These are phyloP conservation scores for Pilobolus umbonatus DNA, from an alignment of 192 early-diverging fungal species.

Conservation along the genomic window DNA sequence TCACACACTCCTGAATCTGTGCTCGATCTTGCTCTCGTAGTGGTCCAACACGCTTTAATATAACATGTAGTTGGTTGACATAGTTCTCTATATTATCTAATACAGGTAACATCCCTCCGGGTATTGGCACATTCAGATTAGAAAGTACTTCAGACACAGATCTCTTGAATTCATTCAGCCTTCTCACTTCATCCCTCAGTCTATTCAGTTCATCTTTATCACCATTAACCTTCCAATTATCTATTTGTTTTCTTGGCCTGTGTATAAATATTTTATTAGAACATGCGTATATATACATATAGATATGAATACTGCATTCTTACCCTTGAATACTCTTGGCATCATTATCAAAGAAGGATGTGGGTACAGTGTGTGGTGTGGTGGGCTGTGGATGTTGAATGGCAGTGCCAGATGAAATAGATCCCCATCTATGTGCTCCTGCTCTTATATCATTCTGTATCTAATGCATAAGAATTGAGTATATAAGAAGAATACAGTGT, in stretches of 20 bases:
- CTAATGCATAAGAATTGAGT: not conserved
- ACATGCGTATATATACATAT: not conserved
- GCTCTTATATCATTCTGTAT: not conserved
- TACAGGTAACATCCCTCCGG: not conserved
- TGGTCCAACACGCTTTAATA: slow-evolving; percentile 1
- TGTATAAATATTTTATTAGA: not conserved
- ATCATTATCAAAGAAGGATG: slow-evolving; percentile 11
- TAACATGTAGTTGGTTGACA: not conserved
- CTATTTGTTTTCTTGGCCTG: slow-evolving; percentile 7
- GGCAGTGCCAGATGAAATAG: not conserved
- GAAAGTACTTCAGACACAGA: slow-evolving; percentile 4
- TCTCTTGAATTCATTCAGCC: slow-evolving; percentile 1
- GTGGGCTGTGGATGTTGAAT: slow-evolving; percentile 3
- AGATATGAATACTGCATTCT: not conserved
- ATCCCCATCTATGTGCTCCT: not conserved
- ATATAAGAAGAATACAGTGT: not conserved
- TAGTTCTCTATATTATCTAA: slow-evolving; percentile 2
- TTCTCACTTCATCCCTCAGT: not conserved
- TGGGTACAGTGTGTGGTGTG: not conserved
- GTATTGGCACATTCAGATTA: not conserved
- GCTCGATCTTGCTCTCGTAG: slow-evolving; percentile 1
- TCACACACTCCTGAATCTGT: slow-evolving; percentile 4
- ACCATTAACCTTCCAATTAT: not conserved
- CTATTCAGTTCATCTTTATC: slow-evolving; percentile 2
- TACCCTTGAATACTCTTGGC: not conserved